Conservation (phyloP, 352 stramenopile genomes). For the Phytopythium ostracodes region DNA sequence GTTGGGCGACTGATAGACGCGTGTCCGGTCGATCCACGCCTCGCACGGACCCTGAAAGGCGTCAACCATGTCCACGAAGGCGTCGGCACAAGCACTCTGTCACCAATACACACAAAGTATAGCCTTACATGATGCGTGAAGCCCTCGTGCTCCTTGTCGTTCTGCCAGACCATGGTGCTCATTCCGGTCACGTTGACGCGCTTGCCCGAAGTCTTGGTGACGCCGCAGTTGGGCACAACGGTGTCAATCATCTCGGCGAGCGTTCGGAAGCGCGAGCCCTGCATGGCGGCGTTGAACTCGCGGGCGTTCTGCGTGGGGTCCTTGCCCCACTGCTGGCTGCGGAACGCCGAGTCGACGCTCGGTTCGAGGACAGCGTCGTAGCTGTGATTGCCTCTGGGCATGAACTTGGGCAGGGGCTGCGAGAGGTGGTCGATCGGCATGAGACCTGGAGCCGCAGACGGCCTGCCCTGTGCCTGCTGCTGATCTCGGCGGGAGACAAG, state of each 20-base stretch:
- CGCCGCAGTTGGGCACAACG: constrained; percentile 11
- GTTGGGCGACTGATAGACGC: constrained; percentile 17
- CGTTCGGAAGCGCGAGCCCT: constrained; percentile 5
- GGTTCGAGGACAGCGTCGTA: constrained; percentile 1
- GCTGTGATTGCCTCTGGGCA: background rate
- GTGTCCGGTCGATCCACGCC: constrained; percentile 24
- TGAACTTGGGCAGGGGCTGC: constrained; percentile 5
- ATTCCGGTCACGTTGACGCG: constrained; percentile 16
- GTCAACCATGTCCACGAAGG: background rate
- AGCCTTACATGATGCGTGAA: constrained; percentile 17
- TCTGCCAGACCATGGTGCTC: constrained; percentile 19
- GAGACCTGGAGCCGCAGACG: background rate
- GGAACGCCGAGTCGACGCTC: background rate
- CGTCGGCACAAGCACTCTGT: background rate
- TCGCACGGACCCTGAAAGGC: constrained; percentile 19
- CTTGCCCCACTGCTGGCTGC: background rate
- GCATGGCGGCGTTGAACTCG: constrained; percentile 1
- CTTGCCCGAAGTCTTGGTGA: background rate
- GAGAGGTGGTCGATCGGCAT: constrained; percentile 13
- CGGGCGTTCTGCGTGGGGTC: background rate
- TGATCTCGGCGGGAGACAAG: background rate
- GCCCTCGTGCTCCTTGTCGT: constrained; percentile 16
- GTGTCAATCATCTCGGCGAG: constrained; percentile 17
- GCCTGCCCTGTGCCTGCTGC: background rate
- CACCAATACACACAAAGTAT: background rate